Percentiles rank a stretch among this genome's conserved stretches.
Conservation (phyloP, 306 rosid genomes). For the Elaeagnus macrophylla region DNA sequence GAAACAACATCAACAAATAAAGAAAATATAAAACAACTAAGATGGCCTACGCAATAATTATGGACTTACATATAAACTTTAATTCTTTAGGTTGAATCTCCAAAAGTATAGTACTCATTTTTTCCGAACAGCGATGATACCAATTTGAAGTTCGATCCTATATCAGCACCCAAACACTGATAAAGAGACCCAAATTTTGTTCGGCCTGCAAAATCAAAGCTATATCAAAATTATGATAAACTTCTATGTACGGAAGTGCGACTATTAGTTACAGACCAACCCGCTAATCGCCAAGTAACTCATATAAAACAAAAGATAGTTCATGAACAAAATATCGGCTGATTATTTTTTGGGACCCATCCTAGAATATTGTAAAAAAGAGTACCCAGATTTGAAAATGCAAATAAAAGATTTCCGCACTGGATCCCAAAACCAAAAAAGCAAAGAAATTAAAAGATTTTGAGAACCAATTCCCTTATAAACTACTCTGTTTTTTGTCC, state of each 20-base stretch:
- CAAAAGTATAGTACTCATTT: conserved; percentile 56
- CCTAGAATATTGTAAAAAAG: background rate
- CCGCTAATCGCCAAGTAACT: conserved; percentile 13
- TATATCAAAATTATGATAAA: too few relatives aligned
- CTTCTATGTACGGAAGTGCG: too few relatives aligned
- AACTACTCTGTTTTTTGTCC: conserved; percentile 16
- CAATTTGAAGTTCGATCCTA: conserved; percentile 15
- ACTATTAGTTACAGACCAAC: background rate
- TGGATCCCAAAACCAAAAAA: conserved; percentile 23
- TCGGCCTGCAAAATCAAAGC: background rate
- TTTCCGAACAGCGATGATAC: conserved; percentile 12
- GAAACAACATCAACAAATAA: background rate
- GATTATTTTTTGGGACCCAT: conserved; percentile 12
- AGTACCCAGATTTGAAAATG: background rate
- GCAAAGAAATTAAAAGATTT: conserved; percentile 1
- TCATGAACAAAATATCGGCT: background rate
- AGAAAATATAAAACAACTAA: conserved; percentile 1
- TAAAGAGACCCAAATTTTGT: conserved; percentile 11
- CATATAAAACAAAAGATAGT: conserved; percentile 11
- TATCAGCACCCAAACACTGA: conserved; percentile 14
- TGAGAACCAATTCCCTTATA: conserved; percentile 1
- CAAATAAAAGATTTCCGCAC: conserved; percentile 12
- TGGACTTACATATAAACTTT: conserved; percentile 57
- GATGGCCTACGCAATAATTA: conserved; percentile 5
- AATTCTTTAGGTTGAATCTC: conserved; percentile 77